phyloP scores from a whole-genome alignment of 352 stramenopile species.

The Phytophthora quininea region DNA sequence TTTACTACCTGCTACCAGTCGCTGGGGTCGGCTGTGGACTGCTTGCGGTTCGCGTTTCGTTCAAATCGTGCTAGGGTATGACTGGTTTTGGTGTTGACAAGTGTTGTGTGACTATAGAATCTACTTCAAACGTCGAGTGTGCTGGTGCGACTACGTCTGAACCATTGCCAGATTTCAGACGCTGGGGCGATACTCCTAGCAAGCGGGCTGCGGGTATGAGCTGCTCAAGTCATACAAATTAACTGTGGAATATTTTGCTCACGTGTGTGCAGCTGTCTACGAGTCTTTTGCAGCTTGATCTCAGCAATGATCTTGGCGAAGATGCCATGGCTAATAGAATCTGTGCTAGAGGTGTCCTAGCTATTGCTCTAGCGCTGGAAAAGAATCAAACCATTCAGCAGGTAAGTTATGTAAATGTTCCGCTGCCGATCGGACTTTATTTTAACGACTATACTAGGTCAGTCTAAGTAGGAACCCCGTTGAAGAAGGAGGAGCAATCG shows the following conservation, averaged over 20 bases:
- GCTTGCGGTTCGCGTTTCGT: conserved; percentile 22
- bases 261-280: conserved; percentile 11
- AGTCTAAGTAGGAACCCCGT: conserved; percentile 46
- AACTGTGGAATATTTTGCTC: neutral
- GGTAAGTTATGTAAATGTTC: conserved; percentile 5
- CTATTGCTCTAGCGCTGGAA: conserved; percentile 40
- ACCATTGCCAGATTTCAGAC: conserved; percentile 49
- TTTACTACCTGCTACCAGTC: conserved; percentile 22
- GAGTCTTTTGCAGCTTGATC: conserved; percentile 32
- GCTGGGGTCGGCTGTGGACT: conserved; percentile 27
- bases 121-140: conserved; percentile 17
- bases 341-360: conserved; percentile 17
- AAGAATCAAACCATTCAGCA: conserved; percentile 35
- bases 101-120: conserved; percentile 19
- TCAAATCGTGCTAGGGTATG: neutral
- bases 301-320: conserved; percentile 44
- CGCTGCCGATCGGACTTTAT: too few relatives aligned
- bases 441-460: too few relatives aligned
- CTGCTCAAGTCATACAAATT: neutral
- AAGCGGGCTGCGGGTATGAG: conserved; percentile 39
- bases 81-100: neutral
- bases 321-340: conserved; percentile 48
- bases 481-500: conserved; percentile 18
- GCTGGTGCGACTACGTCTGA: conserved; percentile 37
- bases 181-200: conserved; percentile 51